Percentiles rank a stretch among this genome's conserved stretches.
Evolutionary conservation across 1,284 basidiomycete genomes (phyloP).

Genomic region (Porogramme epimiltina): DNA sequence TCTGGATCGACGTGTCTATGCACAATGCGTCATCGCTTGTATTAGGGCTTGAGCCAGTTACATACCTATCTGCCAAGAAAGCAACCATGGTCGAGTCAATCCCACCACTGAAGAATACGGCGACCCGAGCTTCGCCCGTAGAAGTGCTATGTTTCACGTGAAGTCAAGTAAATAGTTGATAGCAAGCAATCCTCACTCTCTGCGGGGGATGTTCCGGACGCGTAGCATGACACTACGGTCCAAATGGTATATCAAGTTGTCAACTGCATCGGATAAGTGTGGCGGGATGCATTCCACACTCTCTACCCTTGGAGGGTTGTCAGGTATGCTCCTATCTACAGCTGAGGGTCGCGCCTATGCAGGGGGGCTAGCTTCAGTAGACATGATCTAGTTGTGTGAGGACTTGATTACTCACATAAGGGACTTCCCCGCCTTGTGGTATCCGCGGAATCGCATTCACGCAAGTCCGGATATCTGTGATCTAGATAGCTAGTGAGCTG

Average conservation of each 20-base stretch:
- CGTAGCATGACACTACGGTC: constrained; percentile 62
- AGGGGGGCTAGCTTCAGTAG: background rate
- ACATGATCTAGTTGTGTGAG: too few species aligned
- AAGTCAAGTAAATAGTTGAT: background rate
- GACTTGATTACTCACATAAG: too few species aligned
- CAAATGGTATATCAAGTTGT: constrained; percentile 54
- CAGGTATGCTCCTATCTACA: constrained; percentile 51
- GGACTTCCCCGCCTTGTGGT: too few species aligned
- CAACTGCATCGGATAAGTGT: constrained; percentile 45
- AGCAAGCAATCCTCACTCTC: constrained; percentile 32
- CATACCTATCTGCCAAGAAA: constrained; percentile 73
- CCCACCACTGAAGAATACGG: constrained; percentile 94
- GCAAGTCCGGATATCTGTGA: too few species aligned
- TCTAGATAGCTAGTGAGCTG: too few species aligned
- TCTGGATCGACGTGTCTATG: constrained; percentile 65
- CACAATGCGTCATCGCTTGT: background rate
- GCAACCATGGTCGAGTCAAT: constrained; percentile 91
- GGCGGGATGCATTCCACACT: constrained; percentile 41
- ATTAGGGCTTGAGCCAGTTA: background rate
- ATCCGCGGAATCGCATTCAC: too few species aligned
- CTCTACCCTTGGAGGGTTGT: constrained; percentile 35
- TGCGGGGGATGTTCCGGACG: constrained; percentile 57
- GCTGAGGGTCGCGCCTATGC: constrained; percentile 45
- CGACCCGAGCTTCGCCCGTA: constrained; percentile 60
- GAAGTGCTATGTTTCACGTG: constrained; percentile 12